Evolutionary conservation across 2,329 filamentous ascomycete species (phyloP), one percentile per base, ranked within the genome.

Genomic region (Penicillium oxalicum): DNA sequence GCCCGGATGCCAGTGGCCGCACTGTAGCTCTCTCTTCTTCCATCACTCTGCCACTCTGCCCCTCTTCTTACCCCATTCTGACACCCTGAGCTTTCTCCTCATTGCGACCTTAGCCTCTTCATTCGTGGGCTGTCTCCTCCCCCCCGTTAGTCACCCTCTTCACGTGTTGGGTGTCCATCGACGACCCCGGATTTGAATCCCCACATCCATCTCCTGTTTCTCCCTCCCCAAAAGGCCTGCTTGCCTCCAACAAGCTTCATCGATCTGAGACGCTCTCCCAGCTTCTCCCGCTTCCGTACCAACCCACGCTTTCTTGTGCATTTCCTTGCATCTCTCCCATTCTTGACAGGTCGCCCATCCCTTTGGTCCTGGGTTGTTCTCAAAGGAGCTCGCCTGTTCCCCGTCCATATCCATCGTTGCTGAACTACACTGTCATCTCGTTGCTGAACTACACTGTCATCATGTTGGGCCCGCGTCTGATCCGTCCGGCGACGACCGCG

Each of bases 391-490:
- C 29, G 3, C 11, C 11, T 11, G 29, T 32, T 11, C 29, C 29
- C 29, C 7, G 3, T 32, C 11, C 29, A 32, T 24, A 29, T n/a
- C 28, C 5, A 13, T 33, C n/a, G 5, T 50, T 44, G 43, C 29
- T 26, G 13, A 9, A 8, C 28, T 29, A 18, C 41, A 5, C 26
- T 43, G 43, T 40, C 40, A 68, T 40, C 50, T 33, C n/a, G 5
- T 50, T 44, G 43, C 29, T 26, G 13, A 9, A 8, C 28, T 29
- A 18, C 41, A 5, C 26, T 43, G 43, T 40, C 40, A 68, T 40
- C 50, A 74, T 75, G 71, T 61, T 75, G 59, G 60, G 64, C 52
- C 61, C 68, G 62, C 76, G 76, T 62, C 66, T 82, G 59, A 62
- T 77, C 59, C 78, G 73, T 58, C 70, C 73, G 53, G 58, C 65